Evolutionary conservation across 2,329 filamentous ascomycete genomes (phyloP).

Genomic region (Claviceps pazoutovae): DNA sequence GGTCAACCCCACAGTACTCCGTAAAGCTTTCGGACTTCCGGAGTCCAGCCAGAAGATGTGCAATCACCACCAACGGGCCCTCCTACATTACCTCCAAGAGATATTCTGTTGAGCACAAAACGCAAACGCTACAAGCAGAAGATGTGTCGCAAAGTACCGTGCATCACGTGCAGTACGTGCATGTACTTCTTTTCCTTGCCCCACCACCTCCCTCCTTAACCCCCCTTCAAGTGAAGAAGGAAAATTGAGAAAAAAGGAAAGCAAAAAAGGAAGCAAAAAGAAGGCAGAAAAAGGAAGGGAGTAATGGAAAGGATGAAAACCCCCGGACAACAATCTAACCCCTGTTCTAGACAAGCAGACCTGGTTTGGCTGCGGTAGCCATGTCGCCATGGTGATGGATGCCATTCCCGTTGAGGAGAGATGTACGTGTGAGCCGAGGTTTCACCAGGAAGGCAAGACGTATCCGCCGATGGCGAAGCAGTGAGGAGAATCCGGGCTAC

Average conservation of each 20-base stretch:
- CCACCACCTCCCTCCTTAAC: no score
- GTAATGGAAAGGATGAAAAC: neutral
- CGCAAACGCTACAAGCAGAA: no score
- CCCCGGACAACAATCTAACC: neutral
- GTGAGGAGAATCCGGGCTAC: constrained; percentile 7
- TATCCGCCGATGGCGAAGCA: constrained; percentile 49
- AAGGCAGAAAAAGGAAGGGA: neutral
- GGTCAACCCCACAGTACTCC: no score
- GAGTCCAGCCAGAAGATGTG: no score
- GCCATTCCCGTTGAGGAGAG: constrained; percentile 40
- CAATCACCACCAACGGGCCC: no score
- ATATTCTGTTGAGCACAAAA: no score
- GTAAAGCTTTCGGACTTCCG: no score
- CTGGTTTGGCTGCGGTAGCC: constrained; percentile 52
- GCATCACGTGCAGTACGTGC: constrained; percentile 45
- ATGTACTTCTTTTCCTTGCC: no score
- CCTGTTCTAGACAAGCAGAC: constrained; percentile 35
- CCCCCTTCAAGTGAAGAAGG: no score
- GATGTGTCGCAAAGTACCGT: constrained; percentile 55
- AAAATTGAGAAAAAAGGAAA: no score
- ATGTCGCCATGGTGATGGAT: constrained; percentile 50
- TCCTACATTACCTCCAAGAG: no score
- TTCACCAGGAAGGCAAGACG: constrained; percentile 44
- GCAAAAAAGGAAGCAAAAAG: neutral
- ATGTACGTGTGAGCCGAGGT: constrained; percentile 51